Evolutionary conservation across 2,329 filamentous ascomycete genomes (phyloP).

Genomic region (Septoria linicola): DNA sequence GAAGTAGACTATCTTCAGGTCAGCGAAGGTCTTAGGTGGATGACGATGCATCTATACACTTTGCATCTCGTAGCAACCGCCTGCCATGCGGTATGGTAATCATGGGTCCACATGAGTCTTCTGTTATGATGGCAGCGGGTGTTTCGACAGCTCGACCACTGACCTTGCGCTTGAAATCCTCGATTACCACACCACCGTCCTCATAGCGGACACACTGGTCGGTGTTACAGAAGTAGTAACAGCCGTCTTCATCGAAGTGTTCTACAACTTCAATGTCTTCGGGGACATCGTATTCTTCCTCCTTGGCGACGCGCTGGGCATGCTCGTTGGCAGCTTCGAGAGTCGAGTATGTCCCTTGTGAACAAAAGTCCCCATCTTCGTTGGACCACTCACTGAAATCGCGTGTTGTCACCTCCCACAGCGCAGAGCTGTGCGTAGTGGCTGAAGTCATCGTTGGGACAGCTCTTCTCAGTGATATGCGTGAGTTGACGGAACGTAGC

Average conservation of each 20-base stretch:
- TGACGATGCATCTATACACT: conserved; percentile 1
- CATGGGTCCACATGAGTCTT: not conserved
- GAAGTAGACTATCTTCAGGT: not conserved
- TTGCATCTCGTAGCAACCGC: conserved; percentile 1
- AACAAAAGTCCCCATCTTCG: not conserved
- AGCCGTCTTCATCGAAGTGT: not conserved
- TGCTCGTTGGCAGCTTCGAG: not conserved
- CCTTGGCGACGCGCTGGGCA: not conserved
- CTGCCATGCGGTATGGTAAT: not conserved
- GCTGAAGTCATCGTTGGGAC: not conserved
- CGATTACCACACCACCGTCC: not conserved
- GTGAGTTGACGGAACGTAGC: no score
- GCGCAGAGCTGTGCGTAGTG: not conserved
- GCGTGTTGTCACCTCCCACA: not conserved
- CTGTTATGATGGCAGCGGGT: not conserved
- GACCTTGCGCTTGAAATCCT: not conserved
- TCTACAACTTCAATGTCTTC: not conserved
- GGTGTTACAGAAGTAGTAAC: not conserved
- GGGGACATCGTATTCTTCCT: not conserved
- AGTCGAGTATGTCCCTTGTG: not conserved
- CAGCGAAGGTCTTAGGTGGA: not conserved
- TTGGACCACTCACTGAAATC: not conserved
- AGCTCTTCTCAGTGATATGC: no score
- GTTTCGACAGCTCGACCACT: not conserved
- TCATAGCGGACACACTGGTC: not conserved